These are phyloP conservation scores for Macadamia tetraphylla DNA, from an alignment of 164 flowering plant species.

Conservation along the genomic window DNA sequence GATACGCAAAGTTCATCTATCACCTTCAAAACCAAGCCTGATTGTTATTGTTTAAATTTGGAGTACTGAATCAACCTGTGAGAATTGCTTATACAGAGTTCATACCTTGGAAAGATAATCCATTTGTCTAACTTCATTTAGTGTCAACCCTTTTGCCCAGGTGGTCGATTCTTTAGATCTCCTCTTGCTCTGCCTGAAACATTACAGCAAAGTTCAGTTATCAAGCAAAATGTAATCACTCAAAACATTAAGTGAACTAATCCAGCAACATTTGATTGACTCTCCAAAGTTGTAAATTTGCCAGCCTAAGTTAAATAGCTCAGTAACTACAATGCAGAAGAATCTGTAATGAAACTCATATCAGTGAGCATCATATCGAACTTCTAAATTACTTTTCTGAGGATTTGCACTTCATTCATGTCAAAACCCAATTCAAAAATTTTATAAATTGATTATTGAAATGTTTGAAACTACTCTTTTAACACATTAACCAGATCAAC, in stretches of 20 bases:
- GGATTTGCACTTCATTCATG: neutral
- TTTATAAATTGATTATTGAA: no score
- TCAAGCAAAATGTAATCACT: no score
- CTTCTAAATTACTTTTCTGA: no score
- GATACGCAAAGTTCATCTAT: constrained; percentile 77
- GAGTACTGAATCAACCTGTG: neutral
- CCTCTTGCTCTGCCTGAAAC: constrained; percentile 64
- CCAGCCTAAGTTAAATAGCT: no score
- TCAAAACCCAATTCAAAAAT: neutral
- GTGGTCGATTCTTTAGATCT: constrained; percentile 50
- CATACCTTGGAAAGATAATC: constrained; percentile 65
- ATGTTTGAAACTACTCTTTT: neutral
- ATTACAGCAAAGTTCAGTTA: no score
- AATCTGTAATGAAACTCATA: no score
- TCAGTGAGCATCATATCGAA: neutral
- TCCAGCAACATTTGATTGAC: no score
- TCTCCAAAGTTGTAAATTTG: no score
- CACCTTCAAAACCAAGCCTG: constrained; percentile 37
- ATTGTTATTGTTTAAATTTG: neutral
- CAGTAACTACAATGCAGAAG: no score
- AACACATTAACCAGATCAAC: no score
- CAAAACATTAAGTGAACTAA: no score
- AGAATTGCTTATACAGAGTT: neutral
- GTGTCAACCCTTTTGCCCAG: constrained; percentile 61
- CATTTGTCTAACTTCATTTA: constrained; percentile 67